Evolutionary conservation across 1,139 yeast species (phyloP), one percentile per base, ranked within the genome.

Genomic region (Yamadazyma oceani): DNA sequence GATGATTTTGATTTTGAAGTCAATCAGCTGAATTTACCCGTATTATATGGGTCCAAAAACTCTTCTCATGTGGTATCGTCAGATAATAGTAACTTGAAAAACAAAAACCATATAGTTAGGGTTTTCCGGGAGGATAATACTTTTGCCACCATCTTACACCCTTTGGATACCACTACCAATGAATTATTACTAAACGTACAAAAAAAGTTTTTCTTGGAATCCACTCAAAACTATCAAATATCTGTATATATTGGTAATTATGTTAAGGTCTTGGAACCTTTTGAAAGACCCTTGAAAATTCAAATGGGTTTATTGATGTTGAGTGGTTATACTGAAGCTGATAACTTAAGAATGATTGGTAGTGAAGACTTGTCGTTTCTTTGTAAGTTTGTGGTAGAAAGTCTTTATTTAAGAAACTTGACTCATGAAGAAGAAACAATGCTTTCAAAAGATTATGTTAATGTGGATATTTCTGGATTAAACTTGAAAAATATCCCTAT

Each of bases 291-390:
- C 0, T 70, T 90, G 29, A 73, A 79, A 45, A 79, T 87, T 39
- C 96, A 90, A 58, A 78, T 82, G 54, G 84, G 85, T 32, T 59
- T 89, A 35, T 63, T 94, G 16, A 68, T 82, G 46, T 65, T 85
- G 31, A 83, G 89, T 57, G 99, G 98, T 2, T 92, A 86, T 56
- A 75, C 78, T 2, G 85, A 80, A 36, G 69, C 76, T 13, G 97
- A 90, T 56, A 80, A 82, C 35, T 65, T 90, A 36, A 81, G 81
- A 41, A 85, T 82, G 37, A 74, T 89, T 39, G 97, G 96, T 23
- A 73, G 96, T 42, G 95, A 87, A 41, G 98, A 92, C 60, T 65
- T 92, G 43, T 83, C 94, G 34, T 89, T 82, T 54, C 69, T 94
- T 31, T 87, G 94, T 59, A 87, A 90, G 48, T 88, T 92, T 58